These are phyloP conservation scores for Cladosporium phlei DNA, from an alignment of 2,329 filamentous ascomycete genomes.

Conservation along the genomic window DNA sequence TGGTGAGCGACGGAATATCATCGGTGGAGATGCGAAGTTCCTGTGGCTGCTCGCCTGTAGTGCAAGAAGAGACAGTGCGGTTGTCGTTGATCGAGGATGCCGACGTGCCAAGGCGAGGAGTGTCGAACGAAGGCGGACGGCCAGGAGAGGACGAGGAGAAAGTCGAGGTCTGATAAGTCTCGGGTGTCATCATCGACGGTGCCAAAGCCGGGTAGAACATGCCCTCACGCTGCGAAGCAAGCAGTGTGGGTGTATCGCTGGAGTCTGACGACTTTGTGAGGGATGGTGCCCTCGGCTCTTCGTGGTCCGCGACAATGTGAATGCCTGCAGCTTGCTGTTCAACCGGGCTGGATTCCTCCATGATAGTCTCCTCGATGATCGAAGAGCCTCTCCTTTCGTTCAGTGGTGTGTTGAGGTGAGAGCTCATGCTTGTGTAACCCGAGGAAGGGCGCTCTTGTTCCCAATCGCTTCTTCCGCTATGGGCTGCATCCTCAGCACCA, in stretches of 20 bases:
- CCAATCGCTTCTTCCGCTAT: conserved; percentile 21
- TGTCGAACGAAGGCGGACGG: conserved; percentile 62
- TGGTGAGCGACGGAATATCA: conserved; percentile 69
- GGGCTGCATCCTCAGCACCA: not conserved
- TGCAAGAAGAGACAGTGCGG: conserved; percentile 63
- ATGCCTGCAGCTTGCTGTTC: conserved; percentile 37
- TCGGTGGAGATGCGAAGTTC: conserved; percentile 67
- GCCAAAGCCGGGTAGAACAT: conserved; percentile 10
- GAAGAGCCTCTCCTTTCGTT: conserved; percentile 27
- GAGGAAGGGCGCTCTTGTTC: conserved; percentile 14
- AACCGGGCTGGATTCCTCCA: conserved; percentile 35
- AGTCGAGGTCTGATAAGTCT: conserved; percentile 54
- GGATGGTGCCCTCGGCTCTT: conserved; percentile 46
- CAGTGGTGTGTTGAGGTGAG: conserved; percentile 23
- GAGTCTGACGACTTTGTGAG: conserved; percentile 48
- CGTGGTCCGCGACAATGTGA: conserved; percentile 43
- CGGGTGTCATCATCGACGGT: conserved; percentile 56
- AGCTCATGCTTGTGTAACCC: conserved; percentile 15
- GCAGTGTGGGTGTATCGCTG: conserved; percentile 36
- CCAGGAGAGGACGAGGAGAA: conserved; percentile 58
- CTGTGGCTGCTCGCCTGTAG: conserved; percentile 69
- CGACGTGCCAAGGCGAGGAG: conserved; percentile 67
- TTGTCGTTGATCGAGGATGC: conserved; percentile 69
- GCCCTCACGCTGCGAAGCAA: conserved; percentile 32
- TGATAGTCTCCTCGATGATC: conserved; percentile 32